Percentiles rank a stretch among this genome's conserved stretches.
phyloP scores from a whole-genome alignment of 371 early-diverging fungal genomes.

The Mucor irregularis region DNA sequence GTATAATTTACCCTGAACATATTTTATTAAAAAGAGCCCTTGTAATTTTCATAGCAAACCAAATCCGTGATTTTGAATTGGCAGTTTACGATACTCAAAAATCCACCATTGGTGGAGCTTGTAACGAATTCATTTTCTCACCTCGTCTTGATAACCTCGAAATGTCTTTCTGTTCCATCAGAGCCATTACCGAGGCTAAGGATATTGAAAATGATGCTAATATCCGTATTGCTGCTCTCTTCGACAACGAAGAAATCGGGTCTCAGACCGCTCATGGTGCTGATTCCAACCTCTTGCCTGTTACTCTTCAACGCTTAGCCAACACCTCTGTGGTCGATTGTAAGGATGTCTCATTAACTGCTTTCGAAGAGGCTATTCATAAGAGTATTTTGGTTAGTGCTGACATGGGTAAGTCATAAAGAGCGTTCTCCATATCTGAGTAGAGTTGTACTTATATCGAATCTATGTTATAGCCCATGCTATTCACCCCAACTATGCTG shows the following conservation, averaged over 20 bases:
- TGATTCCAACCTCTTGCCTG: slow-evolving; percentile 84
- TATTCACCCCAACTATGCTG: slow-evolving; percentile 86
- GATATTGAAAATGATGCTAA: slow-evolving; percentile 67
- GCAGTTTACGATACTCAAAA: slow-evolving; percentile 82
- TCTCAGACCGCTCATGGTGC: slow-evolving; percentile 95
- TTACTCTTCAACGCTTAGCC: slow-evolving; percentile 66
- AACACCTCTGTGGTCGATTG: slow-evolving; percentile 35
- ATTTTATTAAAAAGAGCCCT: background rate
- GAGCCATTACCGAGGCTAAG: slow-evolving; percentile 59
- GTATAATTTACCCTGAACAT: background rate
- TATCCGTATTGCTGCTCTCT: slow-evolving; percentile 87
- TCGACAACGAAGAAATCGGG: slow-evolving; percentile 99
- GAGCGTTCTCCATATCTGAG: too few species aligned
- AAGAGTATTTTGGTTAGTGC: slow-evolving; percentile 88
- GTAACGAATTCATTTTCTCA: slow-evolving; percentile 92
- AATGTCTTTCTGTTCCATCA: slow-evolving; percentile 84
- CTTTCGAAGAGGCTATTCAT: slow-evolving; percentile 84
- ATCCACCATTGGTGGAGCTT: slow-evolving; percentile 84
- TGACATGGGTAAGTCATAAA: too few species aligned
- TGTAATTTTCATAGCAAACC: slow-evolving; percentile 41
- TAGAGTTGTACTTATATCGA: too few species aligned
- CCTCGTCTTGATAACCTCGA: slow-evolving; percentile 94
- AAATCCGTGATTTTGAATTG: slow-evolving; percentile 93
- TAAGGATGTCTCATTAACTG: slow-evolving; percentile 37
- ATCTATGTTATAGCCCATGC: too few species aligned